Evolutionary conservation across 192 early-diverging fungal species (phyloP).

Genomic region (Entomortierella beljakovae): DNA sequence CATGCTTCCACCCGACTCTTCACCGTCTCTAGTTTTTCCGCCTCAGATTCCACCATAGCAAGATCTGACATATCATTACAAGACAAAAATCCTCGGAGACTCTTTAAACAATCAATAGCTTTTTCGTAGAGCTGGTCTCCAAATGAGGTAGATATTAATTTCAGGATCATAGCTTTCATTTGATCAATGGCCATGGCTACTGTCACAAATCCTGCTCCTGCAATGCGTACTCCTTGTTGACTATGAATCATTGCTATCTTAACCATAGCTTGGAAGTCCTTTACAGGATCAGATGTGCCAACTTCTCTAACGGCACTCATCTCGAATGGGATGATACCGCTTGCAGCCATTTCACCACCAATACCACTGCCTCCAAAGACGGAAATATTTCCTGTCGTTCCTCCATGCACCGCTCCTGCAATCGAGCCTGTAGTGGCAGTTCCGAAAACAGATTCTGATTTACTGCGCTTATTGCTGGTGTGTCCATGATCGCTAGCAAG

Average conservation of each 20-base stretch:
- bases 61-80: constrained; percentile 8
- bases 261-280: constrained; percentile 72
- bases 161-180: constrained; percentile 62
- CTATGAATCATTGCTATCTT: constrained; percentile 50
- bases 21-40: constrained; percentile 15
- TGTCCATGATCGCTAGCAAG: background rate
- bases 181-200: constrained; percentile 64
- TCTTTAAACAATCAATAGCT: constrained; percentile 65
- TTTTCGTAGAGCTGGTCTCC: constrained; percentile 68
- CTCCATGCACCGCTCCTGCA: constrained; percentile 3
- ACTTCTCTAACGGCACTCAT: constrained; percentile 59
- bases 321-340: constrained; percentile 45
- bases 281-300: constrained; percentile 66
- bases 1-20: constrained; percentile 50
- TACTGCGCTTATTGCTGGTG: constrained; percentile 28
- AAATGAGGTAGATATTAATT: constrained; percentile 65
- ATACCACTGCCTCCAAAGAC: constrained; percentile 23
- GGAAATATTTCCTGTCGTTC: constrained; percentile 6
- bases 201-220: constrained; percentile 53
- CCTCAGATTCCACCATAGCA: background rate
- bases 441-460: constrained; percentile 45
- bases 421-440: constrained; percentile 27
- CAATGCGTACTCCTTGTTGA: constrained; percentile 63
- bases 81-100: constrained; percentile 53
- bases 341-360: constrained; percentile 45